Evolutionary conservation across 176 grass and related monocot species (phyloP), one percentile per base, ranked within the genome.

Genomic region (Calamus simplicifolius): DNA sequence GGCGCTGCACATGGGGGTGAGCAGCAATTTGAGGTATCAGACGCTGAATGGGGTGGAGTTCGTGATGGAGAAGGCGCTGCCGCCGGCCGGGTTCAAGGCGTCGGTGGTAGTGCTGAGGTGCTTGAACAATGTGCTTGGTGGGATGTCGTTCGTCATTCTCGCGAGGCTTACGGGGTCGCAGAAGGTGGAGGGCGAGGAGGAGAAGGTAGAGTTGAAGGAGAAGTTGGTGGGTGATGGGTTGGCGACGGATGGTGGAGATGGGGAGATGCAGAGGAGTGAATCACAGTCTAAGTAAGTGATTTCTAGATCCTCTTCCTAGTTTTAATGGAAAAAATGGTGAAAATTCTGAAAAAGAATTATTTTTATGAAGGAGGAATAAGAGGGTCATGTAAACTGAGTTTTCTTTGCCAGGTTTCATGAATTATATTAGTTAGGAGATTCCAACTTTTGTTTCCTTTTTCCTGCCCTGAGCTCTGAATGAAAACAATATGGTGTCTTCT

Each of bases 61-160:
- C 8, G 62, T 65, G 19, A 27, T 65, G 49, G 62, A 21, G 1
- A 65, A 65, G 1, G 48, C 51, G 16, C 27, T 65, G 23, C 62
- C 62, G 3, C 25, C 62, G 49, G 49, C 62, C 4, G 62, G 62
- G n/a, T 65, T 65, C 51, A 65, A 65, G 62, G 5, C 62, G 38
- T 52, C 62, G 4, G 62, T 65, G 21, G 5, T 65, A 49, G 62
- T 52, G 26, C 51, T 65, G 62, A 65, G 62, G 62, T 27, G 62
- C 48, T 65, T 65, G 25, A 65, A 65, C 38, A 65, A 65, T 65
- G 62, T 65, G 6, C 27, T 65, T 48, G 62, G 62, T 52, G 62
- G 62, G 25, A 65, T 65, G 62, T 29, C 62, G n/a, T 65, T 65
- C 51, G 62, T 65, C 21, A 1, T 52, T 25, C 62, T 65, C 4